phyloP scores from a whole-genome alignment of 768 basidiomycete genomes.

The Mycena venus region DNA sequence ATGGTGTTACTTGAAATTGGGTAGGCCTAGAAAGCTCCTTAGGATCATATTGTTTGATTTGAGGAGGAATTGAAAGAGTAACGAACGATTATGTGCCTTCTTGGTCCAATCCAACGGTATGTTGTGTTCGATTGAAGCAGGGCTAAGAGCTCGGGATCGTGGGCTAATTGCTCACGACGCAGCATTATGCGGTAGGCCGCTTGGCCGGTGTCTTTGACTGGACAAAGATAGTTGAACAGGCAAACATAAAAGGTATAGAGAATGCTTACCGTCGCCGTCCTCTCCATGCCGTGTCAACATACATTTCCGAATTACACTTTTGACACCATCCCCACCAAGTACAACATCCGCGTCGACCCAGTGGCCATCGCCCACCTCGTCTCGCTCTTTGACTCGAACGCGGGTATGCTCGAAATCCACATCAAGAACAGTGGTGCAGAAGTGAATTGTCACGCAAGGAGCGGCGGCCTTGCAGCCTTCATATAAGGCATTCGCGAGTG shows the following conservation, averaged over 20 bases:
- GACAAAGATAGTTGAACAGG: not conserved
- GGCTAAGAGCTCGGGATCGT: conserved; percentile 49
- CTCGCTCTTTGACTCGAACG: conserved; percentile 18
- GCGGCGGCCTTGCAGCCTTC: conserved; percentile 40
- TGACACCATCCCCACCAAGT: conserved; percentile 54
- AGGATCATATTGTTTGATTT: too few relatives aligned
- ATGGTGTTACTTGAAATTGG: conserved; percentile 50
- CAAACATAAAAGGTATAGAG: not conserved
- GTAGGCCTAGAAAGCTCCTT: conserved; percentile 39
- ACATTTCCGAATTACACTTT: conserved; percentile 44
- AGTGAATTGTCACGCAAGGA: conserved; percentile 43
- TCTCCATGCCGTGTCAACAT: conserved; percentile 48
- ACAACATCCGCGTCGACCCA: conserved; percentile 50
- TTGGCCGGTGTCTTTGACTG: conserved; percentile 51
- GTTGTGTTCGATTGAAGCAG: conserved; percentile 46
- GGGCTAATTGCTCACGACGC: conserved; percentile 41
- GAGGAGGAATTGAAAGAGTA: not conserved
- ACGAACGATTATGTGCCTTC: conserved; percentile 38
- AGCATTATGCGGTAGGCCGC: conserved; percentile 55
- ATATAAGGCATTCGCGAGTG: conserved; percentile 48
- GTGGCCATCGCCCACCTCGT: conserved; percentile 24
- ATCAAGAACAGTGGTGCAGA: conserved; percentile 37
- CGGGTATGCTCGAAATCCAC: conserved; percentile 39
- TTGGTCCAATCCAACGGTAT: conserved; percentile 53
- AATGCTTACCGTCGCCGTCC: conserved; percentile 27